These are phyloP conservation scores for Erigeron philadelphicus DNA, from an alignment of 140 eudicot genomes.

Conservation along the genomic window DNA sequence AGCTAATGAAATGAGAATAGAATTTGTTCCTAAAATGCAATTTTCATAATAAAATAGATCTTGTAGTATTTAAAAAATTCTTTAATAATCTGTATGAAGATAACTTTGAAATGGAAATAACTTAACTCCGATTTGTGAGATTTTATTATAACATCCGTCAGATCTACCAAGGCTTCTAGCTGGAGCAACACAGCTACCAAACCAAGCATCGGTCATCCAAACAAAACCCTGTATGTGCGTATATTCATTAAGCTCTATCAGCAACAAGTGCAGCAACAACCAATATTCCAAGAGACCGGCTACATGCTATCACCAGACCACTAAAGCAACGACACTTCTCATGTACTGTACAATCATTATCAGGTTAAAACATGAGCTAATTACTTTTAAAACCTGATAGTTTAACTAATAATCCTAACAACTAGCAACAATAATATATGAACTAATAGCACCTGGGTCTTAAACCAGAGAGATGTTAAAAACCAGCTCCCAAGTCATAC, in stretches of 20 bases:
- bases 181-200: not conserved
- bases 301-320: not conserved
- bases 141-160: too few species aligned
- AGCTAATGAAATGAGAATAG: too few species aligned
- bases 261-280: not conserved
- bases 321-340: not conserved
- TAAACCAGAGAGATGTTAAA: not conserved
- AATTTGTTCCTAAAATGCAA: too few species aligned
- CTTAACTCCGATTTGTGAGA: too few species aligned
- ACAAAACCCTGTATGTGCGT: not conserved
- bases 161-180: too few species aligned
- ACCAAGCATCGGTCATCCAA: not conserved
- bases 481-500: constrained; percentile 3
- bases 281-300: not conserved
- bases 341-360: not conserved
- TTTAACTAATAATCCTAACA: not conserved
- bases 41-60: too few species aligned
- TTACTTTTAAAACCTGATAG: not conserved
- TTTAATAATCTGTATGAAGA: too few species aligned
- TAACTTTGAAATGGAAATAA: too few species aligned
- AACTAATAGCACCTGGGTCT: constrained; percentile 1
- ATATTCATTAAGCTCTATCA: not conserved
- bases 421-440: not conserved
- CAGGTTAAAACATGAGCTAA: not conserved
- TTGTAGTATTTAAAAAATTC: too few species aligned